Percentiles rank a stretch among this genome's conserved stretches.
Evolutionary conservation across 2,329 filamentous ascomycete genomes (phyloP).

Genomic region (Lomentospora prolificans): DNA sequence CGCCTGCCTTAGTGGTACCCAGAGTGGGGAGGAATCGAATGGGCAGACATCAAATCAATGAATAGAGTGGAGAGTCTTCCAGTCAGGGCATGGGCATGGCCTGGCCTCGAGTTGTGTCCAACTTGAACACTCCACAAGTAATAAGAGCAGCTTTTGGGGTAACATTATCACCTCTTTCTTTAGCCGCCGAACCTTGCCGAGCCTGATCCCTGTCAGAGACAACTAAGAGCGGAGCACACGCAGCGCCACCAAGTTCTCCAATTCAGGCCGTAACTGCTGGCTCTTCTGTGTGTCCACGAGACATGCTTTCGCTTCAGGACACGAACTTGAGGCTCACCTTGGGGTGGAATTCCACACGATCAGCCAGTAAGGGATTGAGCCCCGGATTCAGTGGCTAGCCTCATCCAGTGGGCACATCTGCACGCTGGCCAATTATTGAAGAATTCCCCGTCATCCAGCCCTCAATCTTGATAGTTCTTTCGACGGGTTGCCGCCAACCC

Average conservation of each 20-base stretch:
- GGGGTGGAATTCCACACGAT: neutral
- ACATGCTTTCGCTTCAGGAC: neutral
- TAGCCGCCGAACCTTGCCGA: slow-evolving; percentile 8
- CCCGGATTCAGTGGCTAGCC: neutral
- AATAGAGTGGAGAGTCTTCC: too few species aligned
- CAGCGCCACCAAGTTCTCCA: neutral
- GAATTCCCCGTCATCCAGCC: neutral
- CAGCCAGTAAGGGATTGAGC: neutral
- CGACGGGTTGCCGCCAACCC: neutral
- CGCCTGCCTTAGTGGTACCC: neutral
- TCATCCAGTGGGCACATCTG: neutral
- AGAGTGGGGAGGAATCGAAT: neutral
- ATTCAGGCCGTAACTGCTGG: neutral
- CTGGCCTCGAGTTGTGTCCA: too few species aligned
- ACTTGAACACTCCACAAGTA: neutral
- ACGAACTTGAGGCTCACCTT: neutral
- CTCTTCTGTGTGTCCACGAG: neutral
- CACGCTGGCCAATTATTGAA: neutral
- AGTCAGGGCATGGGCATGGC: too few species aligned
- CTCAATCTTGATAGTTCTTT: too few species aligned
- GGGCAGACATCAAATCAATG: neutral
- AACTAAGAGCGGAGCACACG: neutral
- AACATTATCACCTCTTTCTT: slow-evolving; percentile 2
- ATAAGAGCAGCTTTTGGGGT: neutral
- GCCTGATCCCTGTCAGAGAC: neutral